Conservation (phyloP, 305 asterid species). For the Rubia tinctorum region DNA sequence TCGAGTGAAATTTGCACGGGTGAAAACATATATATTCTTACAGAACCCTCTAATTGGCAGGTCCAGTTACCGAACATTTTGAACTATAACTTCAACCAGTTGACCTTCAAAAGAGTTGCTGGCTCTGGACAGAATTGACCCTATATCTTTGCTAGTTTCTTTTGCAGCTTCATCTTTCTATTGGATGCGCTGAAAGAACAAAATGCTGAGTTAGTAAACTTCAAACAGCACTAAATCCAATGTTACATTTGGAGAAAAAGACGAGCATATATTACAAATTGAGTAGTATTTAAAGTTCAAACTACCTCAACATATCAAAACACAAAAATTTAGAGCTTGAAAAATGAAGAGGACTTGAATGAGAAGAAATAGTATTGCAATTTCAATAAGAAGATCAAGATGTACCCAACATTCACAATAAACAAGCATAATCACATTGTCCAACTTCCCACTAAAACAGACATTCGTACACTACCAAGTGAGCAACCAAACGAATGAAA, state of each 20-base stretch:
- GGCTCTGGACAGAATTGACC: constrained; percentile 21
- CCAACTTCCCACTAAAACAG: neutral
- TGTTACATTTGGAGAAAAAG: neutral
- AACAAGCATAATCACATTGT: neutral
- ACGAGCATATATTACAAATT: neutral
- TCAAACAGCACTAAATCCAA: neutral
- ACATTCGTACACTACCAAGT: constrained; percentile 2
- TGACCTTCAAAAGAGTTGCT: neutral
- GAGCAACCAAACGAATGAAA: neutral
- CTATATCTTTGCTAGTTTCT: constrained; percentile 29
- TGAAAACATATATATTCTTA: neutral
- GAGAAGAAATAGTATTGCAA: too few species aligned
- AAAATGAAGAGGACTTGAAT: neutral
- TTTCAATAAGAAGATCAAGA: neutral
- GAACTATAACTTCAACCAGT: neutral
- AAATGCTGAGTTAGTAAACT: constrained; percentile 3
- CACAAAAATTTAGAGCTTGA: neutral
- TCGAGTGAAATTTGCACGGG: neutral
- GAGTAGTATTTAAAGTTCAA: neutral
- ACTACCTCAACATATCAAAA: neutral
- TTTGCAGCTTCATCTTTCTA: constrained; percentile 27
- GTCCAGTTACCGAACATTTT: neutral
- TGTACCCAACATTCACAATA: neutral
- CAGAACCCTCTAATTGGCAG: constrained; percentile 11
- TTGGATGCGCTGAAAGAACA: constrained; percentile 33